A percentile compares a stretch with the other conserved stretches of the same genome.
Conservation (phyloP, 169 alveolate species). For the Babesia bigemina region DNA sequence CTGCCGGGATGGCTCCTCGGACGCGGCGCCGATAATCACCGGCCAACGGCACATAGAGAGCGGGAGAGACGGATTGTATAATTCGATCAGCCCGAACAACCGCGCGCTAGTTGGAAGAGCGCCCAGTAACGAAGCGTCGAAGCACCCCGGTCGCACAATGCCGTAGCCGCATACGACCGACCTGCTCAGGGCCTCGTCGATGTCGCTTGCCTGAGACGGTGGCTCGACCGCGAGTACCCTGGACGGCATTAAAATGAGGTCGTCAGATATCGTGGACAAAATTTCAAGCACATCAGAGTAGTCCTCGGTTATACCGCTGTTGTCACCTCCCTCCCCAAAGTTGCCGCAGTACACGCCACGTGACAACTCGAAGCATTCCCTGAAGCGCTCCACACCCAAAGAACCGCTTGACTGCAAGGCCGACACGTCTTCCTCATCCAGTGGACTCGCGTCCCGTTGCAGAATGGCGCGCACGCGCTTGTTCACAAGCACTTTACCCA, state of each 20-base stretch:
- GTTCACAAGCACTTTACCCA: constrained; percentile 59
- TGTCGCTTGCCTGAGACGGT: constrained; percentile 8
- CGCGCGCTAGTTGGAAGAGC: constrained; percentile 28
- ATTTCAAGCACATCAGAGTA: constrained; percentile 51
- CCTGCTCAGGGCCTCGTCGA: background rate
- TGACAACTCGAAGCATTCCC: constrained; percentile 17
- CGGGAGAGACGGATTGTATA: constrained; percentile 29
- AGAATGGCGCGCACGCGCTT: constrained; percentile 50
- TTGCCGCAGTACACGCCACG: background rate
- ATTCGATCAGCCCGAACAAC: constrained; percentile 43
- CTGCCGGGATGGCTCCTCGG: constrained; percentile 18
- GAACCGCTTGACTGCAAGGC: no score
- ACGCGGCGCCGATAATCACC: constrained; percentile 1
- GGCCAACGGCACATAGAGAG: constrained; percentile 52
- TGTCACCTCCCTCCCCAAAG: background rate
- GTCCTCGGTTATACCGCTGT: background rate
- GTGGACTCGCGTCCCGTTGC: background rate
- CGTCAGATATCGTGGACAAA: constrained; percentile 18
- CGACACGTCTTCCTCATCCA: background rate
- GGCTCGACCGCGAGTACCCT: constrained; percentile 1
- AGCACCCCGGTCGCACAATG: background rate
- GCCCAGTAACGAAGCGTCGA: constrained; percentile 15
- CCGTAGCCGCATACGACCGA: background rate
- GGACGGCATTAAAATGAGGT: background rate
- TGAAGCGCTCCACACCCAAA: constrained; percentile 3